Conservation (phyloP, 352 stramenopile genomes). For the Plasmopara viticola region DNA sequence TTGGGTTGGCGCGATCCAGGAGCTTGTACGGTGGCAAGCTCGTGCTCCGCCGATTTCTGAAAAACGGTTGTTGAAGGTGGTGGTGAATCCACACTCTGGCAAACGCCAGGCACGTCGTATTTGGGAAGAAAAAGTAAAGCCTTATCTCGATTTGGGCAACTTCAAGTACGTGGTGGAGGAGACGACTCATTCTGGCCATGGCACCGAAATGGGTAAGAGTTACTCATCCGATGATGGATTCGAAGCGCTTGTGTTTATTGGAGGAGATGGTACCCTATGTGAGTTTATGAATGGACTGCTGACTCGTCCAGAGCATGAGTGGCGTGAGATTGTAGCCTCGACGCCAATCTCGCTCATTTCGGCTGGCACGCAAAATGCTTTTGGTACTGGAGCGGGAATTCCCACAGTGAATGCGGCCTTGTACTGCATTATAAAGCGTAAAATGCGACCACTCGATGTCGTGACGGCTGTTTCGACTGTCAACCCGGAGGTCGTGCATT, state of each 20-base stretch:
- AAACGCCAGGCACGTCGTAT: slow-evolving; percentile 57
- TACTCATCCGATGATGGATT: slow-evolving; percentile 74
- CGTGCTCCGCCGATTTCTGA: slow-evolving; percentile 58
- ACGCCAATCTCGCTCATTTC: slow-evolving; percentile 79
- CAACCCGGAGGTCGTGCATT: slow-evolving; percentile 61
- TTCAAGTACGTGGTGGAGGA: slow-evolving; percentile 74
- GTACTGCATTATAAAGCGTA: slow-evolving; percentile 81
- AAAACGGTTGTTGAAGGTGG: slow-evolving; percentile 71
- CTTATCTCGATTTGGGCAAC: slow-evolving; percentile 71
- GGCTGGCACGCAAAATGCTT: slow-evolving; percentile 77
- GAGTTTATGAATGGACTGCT: slow-evolving; percentile 83
- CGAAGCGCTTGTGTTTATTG: slow-evolving; percentile 74
- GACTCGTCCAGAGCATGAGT: slow-evolving; percentile 64
- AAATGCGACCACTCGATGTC: slow-evolving; percentile 73
- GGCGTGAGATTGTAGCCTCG: slow-evolving; percentile 72
- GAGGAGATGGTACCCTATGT: slow-evolving; percentile 66
- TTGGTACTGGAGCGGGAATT: slow-evolving; percentile 64
- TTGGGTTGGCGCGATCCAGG: slow-evolving; percentile 66
- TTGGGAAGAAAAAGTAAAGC: slow-evolving; percentile 66
- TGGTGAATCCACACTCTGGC: slow-evolving; percentile 77
- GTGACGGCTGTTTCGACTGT: slow-evolving; percentile 54
- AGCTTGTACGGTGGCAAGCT: slow-evolving; percentile 78
- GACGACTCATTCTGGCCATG: slow-evolving; percentile 65
- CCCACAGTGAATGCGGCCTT: slow-evolving; percentile 57
- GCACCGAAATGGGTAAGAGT: slow-evolving; percentile 65